These are phyloP conservation scores for Phialophora macrospora DNA, from an alignment of 2,329 filamentous ascomycete genomes.

Conservation along the genomic window DNA sequence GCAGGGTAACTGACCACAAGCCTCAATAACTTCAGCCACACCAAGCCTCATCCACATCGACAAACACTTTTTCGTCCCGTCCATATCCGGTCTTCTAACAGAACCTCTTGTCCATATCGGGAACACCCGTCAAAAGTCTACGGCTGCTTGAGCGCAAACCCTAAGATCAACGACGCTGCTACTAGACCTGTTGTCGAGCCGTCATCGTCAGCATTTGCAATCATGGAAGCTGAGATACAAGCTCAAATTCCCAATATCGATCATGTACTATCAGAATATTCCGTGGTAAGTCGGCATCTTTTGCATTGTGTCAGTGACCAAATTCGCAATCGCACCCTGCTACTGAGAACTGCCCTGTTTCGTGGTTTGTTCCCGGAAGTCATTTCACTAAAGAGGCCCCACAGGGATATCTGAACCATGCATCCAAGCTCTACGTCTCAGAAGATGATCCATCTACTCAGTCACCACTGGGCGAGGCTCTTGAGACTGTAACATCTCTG, in stretches of 20 bases:
- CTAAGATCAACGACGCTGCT: conserved; percentile 4
- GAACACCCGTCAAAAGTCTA: conserved; percentile 2
- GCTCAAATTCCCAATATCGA: conserved; percentile 84
- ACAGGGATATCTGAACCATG: conserved; percentile 87
- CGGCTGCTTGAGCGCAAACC: background rate
- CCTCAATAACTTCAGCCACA: conserved; percentile 18
- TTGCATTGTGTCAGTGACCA: background rate
- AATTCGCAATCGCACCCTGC: background rate
- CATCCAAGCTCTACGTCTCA: conserved; percentile 78
- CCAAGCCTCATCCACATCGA: background rate
- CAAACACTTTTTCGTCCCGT: background rate
- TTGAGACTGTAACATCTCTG: conserved; percentile 80
- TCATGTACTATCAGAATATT: conserved; percentile 87
- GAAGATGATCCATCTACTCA: conserved; percentile 71
- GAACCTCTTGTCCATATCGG: conserved; percentile 1
- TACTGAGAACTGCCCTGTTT: background rate
- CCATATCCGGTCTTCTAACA: conserved; percentile 6
- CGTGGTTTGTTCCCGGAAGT: background rate
- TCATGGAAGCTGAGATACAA: conserved; percentile 87
- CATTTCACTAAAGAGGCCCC: background rate
- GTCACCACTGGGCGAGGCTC: conserved; percentile 83
- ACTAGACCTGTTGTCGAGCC: background rate
- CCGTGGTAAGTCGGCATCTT: conserved; percentile 58
- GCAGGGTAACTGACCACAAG: background rate
- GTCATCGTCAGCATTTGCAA: background rate